Conservation (phyloP, 148 eudicot species). For the Diospyros lotus region DNA sequence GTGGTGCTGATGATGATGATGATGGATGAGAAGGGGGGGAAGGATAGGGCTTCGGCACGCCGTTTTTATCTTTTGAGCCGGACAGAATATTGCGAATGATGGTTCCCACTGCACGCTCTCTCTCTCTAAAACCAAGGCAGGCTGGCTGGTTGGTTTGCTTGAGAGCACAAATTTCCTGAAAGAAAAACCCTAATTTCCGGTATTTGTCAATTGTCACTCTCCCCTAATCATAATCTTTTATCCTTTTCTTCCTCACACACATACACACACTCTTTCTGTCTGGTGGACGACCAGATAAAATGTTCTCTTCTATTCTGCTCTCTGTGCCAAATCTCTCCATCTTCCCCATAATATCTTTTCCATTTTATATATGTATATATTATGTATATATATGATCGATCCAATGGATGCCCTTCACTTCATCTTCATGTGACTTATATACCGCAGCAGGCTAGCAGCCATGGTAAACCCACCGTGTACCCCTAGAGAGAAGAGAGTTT, state of each 20-base stretch:
- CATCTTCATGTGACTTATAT: too few species aligned
- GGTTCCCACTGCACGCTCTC: conserved; percentile 36
- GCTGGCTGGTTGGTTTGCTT: too few species aligned
- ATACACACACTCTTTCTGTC: neutral
- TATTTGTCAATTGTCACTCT: conserved; percentile 22
- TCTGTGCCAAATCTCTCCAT: neutral
- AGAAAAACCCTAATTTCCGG: conserved; percentile 29
- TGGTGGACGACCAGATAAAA: neutral
- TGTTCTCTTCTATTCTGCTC: too few species aligned
- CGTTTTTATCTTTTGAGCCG: conserved; percentile 17
- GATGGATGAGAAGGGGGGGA: conserved; percentile 40
- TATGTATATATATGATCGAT: too few species aligned
- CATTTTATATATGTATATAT: too few species aligned
- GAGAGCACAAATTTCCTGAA: conserved; percentile 24
- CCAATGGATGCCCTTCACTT: too few species aligned
- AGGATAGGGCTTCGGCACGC: conserved; percentile 48
- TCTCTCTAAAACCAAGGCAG: conserved; percentile 16
- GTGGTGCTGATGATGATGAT: conserved; percentile 29
- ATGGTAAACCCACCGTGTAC: too few species aligned
- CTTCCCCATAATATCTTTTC: neutral
- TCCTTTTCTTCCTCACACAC: conserved; percentile 11
- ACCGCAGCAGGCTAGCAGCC: too few species aligned
- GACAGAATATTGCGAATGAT: conserved; percentile 35
- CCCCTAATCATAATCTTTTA: conserved; percentile 28
- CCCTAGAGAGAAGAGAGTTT: too few species aligned